phyloP scores from a whole-genome alignment of 768 basidiomycete species.

The Mycena pura region DNA sequence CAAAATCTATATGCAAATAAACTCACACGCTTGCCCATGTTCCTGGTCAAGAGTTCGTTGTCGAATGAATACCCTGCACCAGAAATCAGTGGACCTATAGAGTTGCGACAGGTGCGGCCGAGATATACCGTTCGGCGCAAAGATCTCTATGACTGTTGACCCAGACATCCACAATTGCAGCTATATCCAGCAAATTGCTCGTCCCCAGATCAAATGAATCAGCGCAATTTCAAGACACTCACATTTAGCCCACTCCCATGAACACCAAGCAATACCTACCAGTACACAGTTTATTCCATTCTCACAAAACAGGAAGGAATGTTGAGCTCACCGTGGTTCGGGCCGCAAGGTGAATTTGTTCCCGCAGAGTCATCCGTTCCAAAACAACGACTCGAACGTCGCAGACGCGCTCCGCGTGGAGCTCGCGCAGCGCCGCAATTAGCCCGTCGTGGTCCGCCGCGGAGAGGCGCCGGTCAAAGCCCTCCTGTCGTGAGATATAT shows the following conservation, averaged over 20 bases:
- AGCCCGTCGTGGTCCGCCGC: slow-evolving; percentile 56
- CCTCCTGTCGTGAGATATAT: slow-evolving; percentile 71
- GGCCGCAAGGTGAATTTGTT: slow-evolving; percentile 67
- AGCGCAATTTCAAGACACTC: too few species aligned
- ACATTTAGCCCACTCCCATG: slow-evolving; percentile 76
- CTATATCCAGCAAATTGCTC: slow-evolving; percentile 17
- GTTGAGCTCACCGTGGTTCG: slow-evolving; percentile 62
- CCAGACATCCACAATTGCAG: slow-evolving; percentile 74
- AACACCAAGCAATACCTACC: slow-evolving; percentile 66
- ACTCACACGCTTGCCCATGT: slow-evolving; percentile 48
- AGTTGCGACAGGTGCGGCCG: not conserved
- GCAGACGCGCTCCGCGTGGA: slow-evolving; percentile 59
- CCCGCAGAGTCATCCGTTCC: slow-evolving; percentile 57
- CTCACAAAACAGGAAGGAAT: too few species aligned
- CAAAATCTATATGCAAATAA: not conserved
- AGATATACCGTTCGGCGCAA: slow-evolving; percentile 59
- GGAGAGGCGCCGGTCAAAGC: slow-evolving; percentile 45
- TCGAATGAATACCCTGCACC: slow-evolving; percentile 45
- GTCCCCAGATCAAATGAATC: not conserved
- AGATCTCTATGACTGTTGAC: slow-evolving; percentile 71
- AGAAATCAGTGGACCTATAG: not conserved
- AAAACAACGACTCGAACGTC: slow-evolving; percentile 49
- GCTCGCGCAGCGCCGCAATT: slow-evolving; percentile 51
- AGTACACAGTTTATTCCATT: too few species aligned
- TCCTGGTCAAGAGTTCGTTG: slow-evolving; percentile 49